These are phyloP conservation scores for Coleophoma cylindrospora DNA, from an alignment of 2,329 filamentous ascomycete species.

Conservation along the genomic window DNA sequence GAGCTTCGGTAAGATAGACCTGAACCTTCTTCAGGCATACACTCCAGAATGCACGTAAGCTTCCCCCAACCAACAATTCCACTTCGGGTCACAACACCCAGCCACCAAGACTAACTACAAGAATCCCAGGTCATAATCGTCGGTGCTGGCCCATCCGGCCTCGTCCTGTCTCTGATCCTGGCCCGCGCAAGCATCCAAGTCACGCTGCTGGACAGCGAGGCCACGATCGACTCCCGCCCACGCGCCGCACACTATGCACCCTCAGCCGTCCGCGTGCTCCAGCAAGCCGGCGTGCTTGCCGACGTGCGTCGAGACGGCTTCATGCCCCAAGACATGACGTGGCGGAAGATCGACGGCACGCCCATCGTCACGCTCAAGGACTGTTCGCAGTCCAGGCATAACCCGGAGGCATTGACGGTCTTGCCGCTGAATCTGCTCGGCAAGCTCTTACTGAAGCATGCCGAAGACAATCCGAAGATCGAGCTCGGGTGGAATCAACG, in stretches of 20 bases:
- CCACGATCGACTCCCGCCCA: conserved; percentile 51
- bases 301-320: conserved; percentile 38
- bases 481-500: conserved; percentile 40
- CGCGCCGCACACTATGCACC: conserved; percentile 58
- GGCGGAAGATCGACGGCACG: conserved; percentile 34
- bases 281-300: conserved; percentile 54
- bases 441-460: conserved; percentile 33
- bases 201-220: conserved; percentile 49
- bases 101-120: too few species aligned
- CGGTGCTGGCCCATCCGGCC: conserved; percentile 44
- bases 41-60: too few species aligned
- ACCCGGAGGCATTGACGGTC: conserved; percentile 33
- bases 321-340: conserved; percentile 34
- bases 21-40: too few species aligned
- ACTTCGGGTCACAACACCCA: too few species aligned
- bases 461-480: conserved; percentile 26
- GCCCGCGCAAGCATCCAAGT: conserved; percentile 43
- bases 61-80: too few species aligned
- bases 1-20: too few species aligned
- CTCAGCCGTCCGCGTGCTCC: conserved; percentile 51
- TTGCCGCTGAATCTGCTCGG: conserved; percentile 38
- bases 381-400: conserved; percentile 17
- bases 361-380: conserved; percentile 26
- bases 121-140: conserved; percentile 35
- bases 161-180: conserved; percentile 46